Conservation (phyloP, 1,139 yeast genomes). For the Candida glucosophila region DNA sequence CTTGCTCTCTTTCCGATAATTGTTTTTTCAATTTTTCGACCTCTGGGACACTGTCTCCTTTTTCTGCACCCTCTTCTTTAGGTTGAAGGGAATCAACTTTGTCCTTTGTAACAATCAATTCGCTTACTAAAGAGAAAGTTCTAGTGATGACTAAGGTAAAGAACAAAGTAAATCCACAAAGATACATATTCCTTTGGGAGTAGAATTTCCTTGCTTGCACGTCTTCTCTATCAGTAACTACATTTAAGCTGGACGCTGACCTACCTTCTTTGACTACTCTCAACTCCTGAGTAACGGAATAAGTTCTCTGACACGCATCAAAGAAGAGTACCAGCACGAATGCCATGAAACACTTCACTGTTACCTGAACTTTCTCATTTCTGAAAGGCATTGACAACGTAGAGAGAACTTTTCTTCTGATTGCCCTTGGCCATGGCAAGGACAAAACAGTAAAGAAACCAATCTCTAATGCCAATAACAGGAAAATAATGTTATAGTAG, state of each 20-base stretch:
- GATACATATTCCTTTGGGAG: constrained; percentile 93
- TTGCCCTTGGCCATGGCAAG: constrained; percentile 71
- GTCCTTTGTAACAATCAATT: constrained; percentile 53
- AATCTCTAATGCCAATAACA: constrained; percentile 70
- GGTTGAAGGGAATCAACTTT: constrained; percentile 44
- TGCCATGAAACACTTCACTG: constrained; percentile 73
- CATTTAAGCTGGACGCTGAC: constrained; percentile 12
- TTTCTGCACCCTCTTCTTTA: constrained; percentile 9
- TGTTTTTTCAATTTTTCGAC: constrained; percentile 42
- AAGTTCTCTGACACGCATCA: constrained; percentile 83
- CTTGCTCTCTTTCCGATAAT: constrained; percentile 53
- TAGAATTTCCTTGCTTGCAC: constrained; percentile 86
- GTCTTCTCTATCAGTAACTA: constrained; percentile 59
- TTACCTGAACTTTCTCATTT: constrained; percentile 64
- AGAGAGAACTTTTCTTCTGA: constrained; percentile 61
- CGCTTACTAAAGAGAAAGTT: constrained; percentile 78
- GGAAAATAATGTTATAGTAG: constrained; percentile 69
- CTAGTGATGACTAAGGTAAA: constrained; percentile 77
- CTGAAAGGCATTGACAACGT: constrained; percentile 64
- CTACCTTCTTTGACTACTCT: constrained; percentile 13
- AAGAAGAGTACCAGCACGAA: constrained; percentile 78
- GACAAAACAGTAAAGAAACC: constrained; percentile 74
- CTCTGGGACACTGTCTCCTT: constrained; percentile 24
- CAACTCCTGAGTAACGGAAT: constrained; percentile 60
- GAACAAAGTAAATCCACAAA: constrained; percentile 92